Evolutionary conservation across 2,329 filamentous ascomycete species (phyloP).

Genomic region (Fusarium xyrophilum): DNA sequence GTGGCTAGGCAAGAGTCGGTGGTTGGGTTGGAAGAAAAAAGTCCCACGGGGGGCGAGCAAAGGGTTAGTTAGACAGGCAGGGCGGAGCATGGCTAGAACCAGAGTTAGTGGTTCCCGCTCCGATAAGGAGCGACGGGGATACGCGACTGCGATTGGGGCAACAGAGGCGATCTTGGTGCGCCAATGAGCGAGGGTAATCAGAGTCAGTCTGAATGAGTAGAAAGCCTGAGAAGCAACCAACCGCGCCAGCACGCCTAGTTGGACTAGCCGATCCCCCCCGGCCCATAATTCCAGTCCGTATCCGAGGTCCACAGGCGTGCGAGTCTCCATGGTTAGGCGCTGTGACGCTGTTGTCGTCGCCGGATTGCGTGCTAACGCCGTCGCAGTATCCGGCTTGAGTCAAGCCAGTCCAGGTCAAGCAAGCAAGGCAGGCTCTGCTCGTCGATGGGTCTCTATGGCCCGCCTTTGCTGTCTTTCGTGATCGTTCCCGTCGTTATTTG

Average conservation of each 20-base stretch:
- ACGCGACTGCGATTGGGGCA: constrained; percentile 28
- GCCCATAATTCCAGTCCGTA: constrained; percentile 40
- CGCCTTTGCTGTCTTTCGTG: constrained; percentile 28
- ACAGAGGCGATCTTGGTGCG: constrained; percentile 26
- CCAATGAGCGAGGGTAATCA: constrained; percentile 19
- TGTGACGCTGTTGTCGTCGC: constrained; percentile 37
- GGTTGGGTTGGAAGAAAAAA: constrained; percentile 28
- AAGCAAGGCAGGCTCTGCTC: constrained; percentile 31
- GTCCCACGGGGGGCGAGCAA: constrained; percentile 37
- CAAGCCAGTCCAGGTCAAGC: constrained; percentile 32
- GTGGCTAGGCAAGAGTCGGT: constrained; percentile 34
- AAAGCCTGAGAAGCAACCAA: constrained; percentile 38
- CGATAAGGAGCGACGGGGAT: constrained; percentile 26
- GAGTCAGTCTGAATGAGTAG: constrained; percentile 8
- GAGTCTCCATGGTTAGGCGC: constrained; percentile 34
- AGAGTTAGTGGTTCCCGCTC: constrained; percentile 33
- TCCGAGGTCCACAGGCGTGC: constrained; percentile 30
- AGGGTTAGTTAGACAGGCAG: constrained; percentile 42
- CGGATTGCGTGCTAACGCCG: constrained; percentile 40
- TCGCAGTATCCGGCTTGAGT: constrained; percentile 30
- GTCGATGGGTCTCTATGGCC: constrained; percentile 30
- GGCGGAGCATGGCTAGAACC: constrained; percentile 33
- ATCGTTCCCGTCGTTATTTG: constrained; percentile 25
- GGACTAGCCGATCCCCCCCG: constrained; percentile 27
- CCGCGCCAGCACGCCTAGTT: constrained; percentile 32